Percentiles rank a stretch among this genome's conserved stretches.
Conservation (phyloP, 352 stramenopile species). For the Phytopythium montanum region DNA sequence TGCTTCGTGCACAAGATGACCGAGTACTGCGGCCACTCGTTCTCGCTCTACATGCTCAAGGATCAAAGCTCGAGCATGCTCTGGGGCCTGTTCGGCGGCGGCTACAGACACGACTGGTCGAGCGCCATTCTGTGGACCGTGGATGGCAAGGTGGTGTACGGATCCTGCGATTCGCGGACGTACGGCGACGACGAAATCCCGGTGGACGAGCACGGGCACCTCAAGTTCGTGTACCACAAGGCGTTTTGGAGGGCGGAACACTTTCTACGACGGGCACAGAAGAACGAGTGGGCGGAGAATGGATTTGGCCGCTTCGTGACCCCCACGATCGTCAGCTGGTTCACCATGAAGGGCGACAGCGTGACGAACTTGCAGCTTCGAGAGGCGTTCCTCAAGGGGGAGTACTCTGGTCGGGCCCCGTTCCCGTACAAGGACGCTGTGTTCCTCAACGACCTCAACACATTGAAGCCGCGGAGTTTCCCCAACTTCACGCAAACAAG, state of each 20-base stretch:
- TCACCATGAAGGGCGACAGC: constrained; percentile 18
- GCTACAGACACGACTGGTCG: constrained; percentile 42
- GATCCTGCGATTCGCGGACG: constrained; percentile 6
- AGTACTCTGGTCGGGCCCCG: constrained; percentile 7
- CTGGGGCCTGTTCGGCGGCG: constrained; percentile 2
- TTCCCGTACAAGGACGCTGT: constrained; percentile 7
- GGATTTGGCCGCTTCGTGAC: constrained; percentile 3
- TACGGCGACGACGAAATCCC: constrained; percentile 3
- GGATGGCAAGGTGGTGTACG: constrained; percentile 10
- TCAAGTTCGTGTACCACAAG: constrained; percentile 19
- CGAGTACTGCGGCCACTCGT: constrained; percentile 14
- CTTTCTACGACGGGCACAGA: constrained; percentile 12
- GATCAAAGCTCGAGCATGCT: constrained; percentile 5
- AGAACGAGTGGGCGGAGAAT: constrained; percentile 11
- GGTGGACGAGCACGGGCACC: constrained; percentile 5
- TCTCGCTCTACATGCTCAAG: constrained; percentile 11
- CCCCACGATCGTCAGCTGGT: constrained; percentile 15
- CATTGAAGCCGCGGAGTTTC: constrained; percentile 1
- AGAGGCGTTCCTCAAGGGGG: constrained; percentile 4
- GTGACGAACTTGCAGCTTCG: constrained; percentile 8
- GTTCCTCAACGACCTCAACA: constrained; percentile 9
- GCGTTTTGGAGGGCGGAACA: constrained; percentile 3
- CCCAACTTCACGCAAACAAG: constrained; percentile 9
- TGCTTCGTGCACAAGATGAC: constrained; percentile 4
- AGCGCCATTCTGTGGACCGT: constrained; percentile 30